Evolutionary conservation across 495 filamentous ascomycete species (phyloP), one percentile per base, ranked within the genome.

Genomic region (Lophiostoma macrostomum): DNA sequence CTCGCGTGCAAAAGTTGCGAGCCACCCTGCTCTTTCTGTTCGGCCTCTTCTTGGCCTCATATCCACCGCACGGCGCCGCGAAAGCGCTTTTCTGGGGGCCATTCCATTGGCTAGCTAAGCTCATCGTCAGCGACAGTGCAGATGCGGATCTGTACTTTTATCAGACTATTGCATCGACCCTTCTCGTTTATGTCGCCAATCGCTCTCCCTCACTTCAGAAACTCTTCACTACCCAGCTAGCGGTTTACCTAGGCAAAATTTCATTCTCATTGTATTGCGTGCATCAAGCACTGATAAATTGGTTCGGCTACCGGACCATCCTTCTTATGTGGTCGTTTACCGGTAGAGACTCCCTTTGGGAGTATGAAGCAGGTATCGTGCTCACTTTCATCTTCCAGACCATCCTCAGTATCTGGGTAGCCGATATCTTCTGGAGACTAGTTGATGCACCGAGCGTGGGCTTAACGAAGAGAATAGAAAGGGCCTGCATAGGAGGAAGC

Each of bases 211-310:
- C 8, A 3, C 25, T 51, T 3, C 47, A 51, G 23, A 3, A 18
- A 3, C 16, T 41, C 5, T 51, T 51, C 35, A 40, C 47, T 22
- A 40, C 47, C 5, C 35, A 34, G 7, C 6, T 51, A 6, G 47
- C 18, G 10, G 10, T 34, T 4, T 51, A 51, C 22, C 25, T 51
- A 23, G 47, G 47, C 12, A 51, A 41, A 25, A 23, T 22, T 12
- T 28, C 20, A 5, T 51, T 51, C 18, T 18, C 47, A 8, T 25
- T 51, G 22, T 51, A 51, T 23, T 51, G 47, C 24, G 47, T 51
- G 35, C 47, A 51, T 36, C 20, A 36, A 14, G 12, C n/a, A 4
- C 20, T 51, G 10, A 31, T 51, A 4, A 39, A 25, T 31, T 51
- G 47, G 47, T 39, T 51, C 34, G 47, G 47, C 6, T 51, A 40